A percentile compares a stretch with the other conserved stretches of the same genome.
These are phyloP conservation scores for Leccinum truebloodii DNA, from an alignment of 768 basidiomycete genomes.

Conservation along the genomic window DNA sequence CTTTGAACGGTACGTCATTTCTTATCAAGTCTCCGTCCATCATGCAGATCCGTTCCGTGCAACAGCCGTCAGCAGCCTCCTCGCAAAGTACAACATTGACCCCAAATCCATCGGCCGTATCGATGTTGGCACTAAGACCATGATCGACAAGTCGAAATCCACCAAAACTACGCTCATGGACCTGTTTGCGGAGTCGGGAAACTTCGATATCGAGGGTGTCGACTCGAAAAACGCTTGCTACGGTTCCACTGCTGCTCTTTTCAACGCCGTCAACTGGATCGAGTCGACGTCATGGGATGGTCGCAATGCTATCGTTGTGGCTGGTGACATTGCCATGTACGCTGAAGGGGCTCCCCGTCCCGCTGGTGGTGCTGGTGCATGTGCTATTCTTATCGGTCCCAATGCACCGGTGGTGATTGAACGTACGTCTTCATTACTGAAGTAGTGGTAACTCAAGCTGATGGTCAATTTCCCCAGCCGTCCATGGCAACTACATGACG, in stretches of 20 bases:
- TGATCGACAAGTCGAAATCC: constrained; percentile 99
- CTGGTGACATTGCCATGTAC: constrained; percentile 97
- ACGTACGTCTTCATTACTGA: constrained; percentile 57
- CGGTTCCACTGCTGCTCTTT: constrained; percentile 96
- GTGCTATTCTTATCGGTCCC: constrained; percentile 93
- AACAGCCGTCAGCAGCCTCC: constrained; percentile 81
- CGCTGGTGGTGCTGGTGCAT: constrained; percentile 95
- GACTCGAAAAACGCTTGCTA: constrained; percentile 99
- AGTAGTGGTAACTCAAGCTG: constrained; percentile 5
- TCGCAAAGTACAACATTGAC: constrained; percentile 95
- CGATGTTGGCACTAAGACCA: constrained; percentile 98
- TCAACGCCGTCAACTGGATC: constrained; percentile 99
- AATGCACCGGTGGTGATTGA: constrained; percentile 94
- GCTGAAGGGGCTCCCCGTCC: constrained; percentile 94
- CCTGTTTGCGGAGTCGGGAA: constrained; percentile 89
- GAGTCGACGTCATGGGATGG: constrained; percentile 97
- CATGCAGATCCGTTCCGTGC: neutral
- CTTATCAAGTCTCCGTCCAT: neutral
- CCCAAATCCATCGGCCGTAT: constrained; percentile 96
- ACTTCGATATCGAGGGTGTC: constrained; percentile 97
- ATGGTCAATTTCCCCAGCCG: constrained; percentile 50
- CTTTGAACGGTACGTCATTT: constrained; percentile 75
- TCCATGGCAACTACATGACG: constrained; percentile 96
- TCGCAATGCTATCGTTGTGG: constrained; percentile 94
- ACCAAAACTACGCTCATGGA: constrained; percentile 99